Base-by-base conservation (phyloP, 176 grass and related monocot genomes). In the Luzula sylvatica region DNA sequence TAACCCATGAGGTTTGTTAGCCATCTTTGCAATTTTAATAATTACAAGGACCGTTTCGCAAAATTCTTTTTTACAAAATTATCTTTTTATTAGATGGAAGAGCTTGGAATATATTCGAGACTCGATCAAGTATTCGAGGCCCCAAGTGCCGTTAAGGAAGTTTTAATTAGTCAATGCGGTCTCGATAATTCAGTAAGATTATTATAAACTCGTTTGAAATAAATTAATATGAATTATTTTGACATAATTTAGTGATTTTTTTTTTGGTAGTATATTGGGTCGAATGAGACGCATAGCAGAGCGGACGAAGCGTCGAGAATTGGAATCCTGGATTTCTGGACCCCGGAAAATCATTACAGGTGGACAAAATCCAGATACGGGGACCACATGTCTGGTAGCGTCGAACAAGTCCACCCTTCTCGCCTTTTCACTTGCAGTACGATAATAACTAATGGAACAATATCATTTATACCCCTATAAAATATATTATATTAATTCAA, bases 61-160 rank as follows among this genome's bases (percentile, higher is more conserved):
- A n/a, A n/a, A 38, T 24, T 17, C 17, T 57, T 53, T 42, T 47
- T 70, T 29, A 43, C 49, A 65, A 22, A 54, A 7, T 43, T 43
- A 35, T 59, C 65, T 56, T 51, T 40, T 66, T 82, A 53, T 41
- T 61, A 95, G 90, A 88, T 94, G 82, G 23, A 9, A 13, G 63
- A 80, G 38, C 68, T 94, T 23, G 87, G 87, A 24, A 87, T 94
- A 29, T 71, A 52, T 59, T 82, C 84, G 13, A 67, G 90, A 44
- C 90, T 95, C 50, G 90, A 95, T 74, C 80, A 95, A 86, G 74
- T 86, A 60, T 82, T 95, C 42, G 58, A 86, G 26, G 77, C 90
- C 44, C 84, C 90, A 55, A 20, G 41, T 56, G 48, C 58, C 57
- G 84, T 95, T 43, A 95, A 82, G 50, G 50, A 88, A 45, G 90